phyloP scores from a whole-genome alignment of 2,329 filamentous ascomycete species.

The Pseudonectria buxi region DNA sequence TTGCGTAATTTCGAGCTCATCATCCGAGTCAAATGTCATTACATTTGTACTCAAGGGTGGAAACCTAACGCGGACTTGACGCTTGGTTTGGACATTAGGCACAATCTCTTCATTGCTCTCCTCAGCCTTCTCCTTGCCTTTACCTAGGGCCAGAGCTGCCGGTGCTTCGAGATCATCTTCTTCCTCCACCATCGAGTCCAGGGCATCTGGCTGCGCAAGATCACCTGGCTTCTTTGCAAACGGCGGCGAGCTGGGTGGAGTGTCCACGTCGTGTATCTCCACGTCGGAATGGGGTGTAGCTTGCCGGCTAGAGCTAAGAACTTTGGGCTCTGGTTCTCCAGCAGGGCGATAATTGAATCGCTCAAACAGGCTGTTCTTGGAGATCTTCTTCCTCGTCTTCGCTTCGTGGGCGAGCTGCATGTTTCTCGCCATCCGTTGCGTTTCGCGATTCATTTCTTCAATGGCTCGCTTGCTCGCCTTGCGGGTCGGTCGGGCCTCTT shows the following conservation, averaged over 20 bases:
- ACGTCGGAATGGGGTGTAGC: slow-evolving; percentile 46
- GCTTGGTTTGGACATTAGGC: slow-evolving; percentile 29
- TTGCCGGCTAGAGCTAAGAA: slow-evolving; percentile 50
- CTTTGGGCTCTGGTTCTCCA: slow-evolving; percentile 28
- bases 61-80: slow-evolving; percentile 45
- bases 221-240: slow-evolving; percentile 23
- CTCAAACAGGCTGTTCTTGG: slow-evolving; percentile 74
- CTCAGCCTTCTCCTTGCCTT: slow-evolving; percentile 54
- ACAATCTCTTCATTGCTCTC: slow-evolving; percentile 13
- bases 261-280: slow-evolving; percentile 47
- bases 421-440: slow-evolving; percentile 80
- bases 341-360: slow-evolving; percentile 67
- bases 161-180: slow-evolving; percentile 29
- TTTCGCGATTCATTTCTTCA: slow-evolving; percentile 92
- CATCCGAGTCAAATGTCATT: slow-evolving; percentile 41
- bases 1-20: slow-evolving; percentile 58
- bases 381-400: slow-evolving; percentile 85
- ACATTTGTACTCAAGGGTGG: slow-evolving; percentile 34
- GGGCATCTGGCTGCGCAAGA: slow-evolving; percentile 6
- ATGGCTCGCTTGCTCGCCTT: slow-evolving; percentile 93
- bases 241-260: slow-evolving; percentile 67
- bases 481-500: slow-evolving; percentile 61
- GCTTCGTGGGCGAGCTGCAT: slow-evolving; percentile 89
- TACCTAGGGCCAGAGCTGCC: slow-evolving; percentile 36
- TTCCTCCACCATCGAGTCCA: slow-evolving; percentile 18